phyloP scores from a whole-genome alignment of 2,329 filamentous ascomycete species.

The Periglandula ipomoeae region DNA sequence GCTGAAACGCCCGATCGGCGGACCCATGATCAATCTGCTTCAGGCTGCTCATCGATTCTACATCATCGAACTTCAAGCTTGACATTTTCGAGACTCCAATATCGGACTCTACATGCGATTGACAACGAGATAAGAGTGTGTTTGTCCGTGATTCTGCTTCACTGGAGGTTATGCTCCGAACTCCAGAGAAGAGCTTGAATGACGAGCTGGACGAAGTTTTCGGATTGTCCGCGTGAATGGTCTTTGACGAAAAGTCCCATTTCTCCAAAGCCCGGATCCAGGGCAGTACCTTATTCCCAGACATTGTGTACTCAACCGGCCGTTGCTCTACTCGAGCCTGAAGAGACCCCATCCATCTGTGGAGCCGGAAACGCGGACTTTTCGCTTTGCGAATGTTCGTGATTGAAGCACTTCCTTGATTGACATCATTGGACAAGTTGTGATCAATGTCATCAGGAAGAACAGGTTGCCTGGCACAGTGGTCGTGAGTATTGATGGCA shows the following conservation, averaged over 20 bases:
- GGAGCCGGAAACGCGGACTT: conserved; percentile 40
- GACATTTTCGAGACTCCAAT: conserved; percentile 51
- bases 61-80: conserved; percentile 56
- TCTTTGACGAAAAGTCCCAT: neutral
- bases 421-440: neutral
- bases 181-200: conserved; percentile 67
- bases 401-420: neutral
- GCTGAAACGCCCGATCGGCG: conserved; percentile 62
- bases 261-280: conserved; percentile 2
- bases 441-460: neutral
- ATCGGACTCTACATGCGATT: conserved; percentile 53
- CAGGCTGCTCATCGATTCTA: conserved; percentile 49
- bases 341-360: conserved; percentile 64
- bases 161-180: conserved; percentile 75
- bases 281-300: conserved; percentile 6
- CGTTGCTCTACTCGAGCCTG: conserved; percentile 45
- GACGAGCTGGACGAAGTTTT: conserved; percentile 57
- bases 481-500: neutral
- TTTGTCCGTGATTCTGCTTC: conserved; percentile 54
- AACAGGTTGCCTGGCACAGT: neutral
- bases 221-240: conserved; percentile 3
- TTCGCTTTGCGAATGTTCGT: conserved; percentile 1
- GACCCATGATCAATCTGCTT: conserved; percentile 54
- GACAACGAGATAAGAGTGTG: conserved; percentile 39
- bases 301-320: conserved; percentile 1